Conservation (phyloP, 2,329 filamentous ascomycete genomes). For the Lecanicillium sp. region DNA sequence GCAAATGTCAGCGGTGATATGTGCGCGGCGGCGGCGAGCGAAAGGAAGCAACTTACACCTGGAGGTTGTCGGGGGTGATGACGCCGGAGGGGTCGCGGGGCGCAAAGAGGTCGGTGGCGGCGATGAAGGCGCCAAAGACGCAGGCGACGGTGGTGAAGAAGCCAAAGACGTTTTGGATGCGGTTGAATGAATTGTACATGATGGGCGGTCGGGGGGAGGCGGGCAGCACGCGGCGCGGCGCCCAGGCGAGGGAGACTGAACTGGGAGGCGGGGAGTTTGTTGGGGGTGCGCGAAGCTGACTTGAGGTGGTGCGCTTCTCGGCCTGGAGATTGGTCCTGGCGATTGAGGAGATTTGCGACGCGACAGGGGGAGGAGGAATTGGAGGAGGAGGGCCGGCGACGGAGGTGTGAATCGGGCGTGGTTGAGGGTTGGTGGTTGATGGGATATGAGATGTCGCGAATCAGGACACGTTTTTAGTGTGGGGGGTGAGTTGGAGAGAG, state of each 20-base stretch:
- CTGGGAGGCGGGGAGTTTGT: not conserved
- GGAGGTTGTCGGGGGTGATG: slow-evolving; percentile 66
- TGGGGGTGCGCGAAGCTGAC: not conserved
- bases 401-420: not conserved
- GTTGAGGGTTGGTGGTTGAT: not conserved
- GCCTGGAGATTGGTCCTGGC: not conserved
- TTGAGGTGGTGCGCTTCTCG: too few relatives aligned
- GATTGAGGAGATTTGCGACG: slow-evolving; percentile 18
- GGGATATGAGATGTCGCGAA: not conserved
- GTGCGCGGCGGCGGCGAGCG: not conserved
- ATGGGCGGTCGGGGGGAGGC: slow-evolving; percentile 27
- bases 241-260: too few relatives aligned
- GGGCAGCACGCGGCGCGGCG: not conserved
- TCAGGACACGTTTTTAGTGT: slow-evolving; percentile 14
- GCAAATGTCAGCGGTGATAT: not conserved
- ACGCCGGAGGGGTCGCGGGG: slow-evolving; percentile 60
- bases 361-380: not conserved
- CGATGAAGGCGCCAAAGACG: slow-evolving; percentile 71
- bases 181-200: slow-evolving; percentile 85
- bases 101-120: slow-evolving; percentile 67
- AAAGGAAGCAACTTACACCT: slow-evolving; percentile 60
- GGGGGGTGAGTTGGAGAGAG: not conserved
- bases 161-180: slow-evolving; percentile 88
- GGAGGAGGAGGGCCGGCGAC: slow-evolving; percentile 16
- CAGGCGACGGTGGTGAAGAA: slow-evolving; percentile 97